Evolutionary conservation across 2,329 filamentous ascomycete species (phyloP), one percentile per base, ranked within the genome.

Genomic region (Ascomycota sp.): DNA sequence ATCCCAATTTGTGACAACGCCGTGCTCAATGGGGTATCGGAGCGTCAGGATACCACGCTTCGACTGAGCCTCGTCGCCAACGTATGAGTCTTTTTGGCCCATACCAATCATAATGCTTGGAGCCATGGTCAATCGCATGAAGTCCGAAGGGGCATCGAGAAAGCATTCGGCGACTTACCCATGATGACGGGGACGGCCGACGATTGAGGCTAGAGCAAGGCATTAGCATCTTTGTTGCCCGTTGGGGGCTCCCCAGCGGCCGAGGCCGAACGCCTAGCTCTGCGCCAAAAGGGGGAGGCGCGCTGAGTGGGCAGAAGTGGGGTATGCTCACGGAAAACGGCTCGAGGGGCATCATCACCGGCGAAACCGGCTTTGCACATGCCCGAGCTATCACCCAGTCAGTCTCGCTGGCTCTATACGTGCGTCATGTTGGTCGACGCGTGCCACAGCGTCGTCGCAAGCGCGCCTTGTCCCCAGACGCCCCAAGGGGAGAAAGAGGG

Each of bases 291-390:
- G n/a, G n/a, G n/a, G n/a, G n/a, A n/a, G 23, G 6, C 6, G 6
- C 6, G 31, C 15, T 26, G 24, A 15, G 21, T 43, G 41, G 42
- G 41, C 36, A 39, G 40, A 50, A 50, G 51, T 48, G 43, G 46
- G 46, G 46, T 43, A 52, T 48, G 52, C 86, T 93, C 79, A 95
- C 86, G 89, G 76, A 98, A 98, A 59, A 98, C 89, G 66, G 89
- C 89, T 75, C 89, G 77, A 60, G 89, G 89, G 66, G 89, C 89
- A 79, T 98, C 89, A 58, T 98, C 89, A 83, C 89, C 89, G 71
- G 89, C 89, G 68, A 98, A 98, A 85, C 89, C 89, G 78, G 89
- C 89, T 74, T 98, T 98, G 71, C 89, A 98, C 89, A 98, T 95
- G 75, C 89, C 89, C 65, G 89, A 95, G 77, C 86, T 95, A 60